Evolutionary conservation across 1,284 basidiomycete species (phyloP).

Genomic region (Austropuccinia psidii): DNA sequence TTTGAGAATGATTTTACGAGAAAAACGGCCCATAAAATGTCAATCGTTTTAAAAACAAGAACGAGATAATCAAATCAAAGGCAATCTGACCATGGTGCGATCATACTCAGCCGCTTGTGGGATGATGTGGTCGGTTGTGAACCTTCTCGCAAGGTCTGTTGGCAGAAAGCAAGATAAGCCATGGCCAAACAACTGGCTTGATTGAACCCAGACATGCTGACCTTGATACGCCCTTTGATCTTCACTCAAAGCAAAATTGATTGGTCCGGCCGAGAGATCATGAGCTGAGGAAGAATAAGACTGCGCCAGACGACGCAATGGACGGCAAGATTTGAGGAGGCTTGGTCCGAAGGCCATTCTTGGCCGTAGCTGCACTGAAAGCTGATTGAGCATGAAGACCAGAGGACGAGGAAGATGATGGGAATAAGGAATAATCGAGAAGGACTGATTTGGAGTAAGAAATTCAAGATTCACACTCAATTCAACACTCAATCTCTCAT

Average conservation of each 20-base stretch:
- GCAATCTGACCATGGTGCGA: conserved; percentile 48
- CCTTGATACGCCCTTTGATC: conserved; percentile 37
- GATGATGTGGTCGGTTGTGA: conserved; percentile 52
- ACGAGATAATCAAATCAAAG: background rate
- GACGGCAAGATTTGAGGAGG: too few species aligned
- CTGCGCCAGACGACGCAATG: too few species aligned
- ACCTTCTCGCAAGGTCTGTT: conserved; percentile 52
- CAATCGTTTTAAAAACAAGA: background rate
- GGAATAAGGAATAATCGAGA: too few species aligned
- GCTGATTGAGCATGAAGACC: too few species aligned
- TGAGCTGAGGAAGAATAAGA: conserved; percentile 2
- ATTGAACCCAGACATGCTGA: background rate
- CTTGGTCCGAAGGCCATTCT: too few species aligned
- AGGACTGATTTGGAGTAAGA: too few species aligned
- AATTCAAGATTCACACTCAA: too few species aligned
- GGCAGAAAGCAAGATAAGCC: background rate
- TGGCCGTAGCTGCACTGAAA: too few species aligned
- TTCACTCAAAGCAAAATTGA: conserved; percentile 26
- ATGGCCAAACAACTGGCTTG: background rate
- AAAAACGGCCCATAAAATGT: background rate
- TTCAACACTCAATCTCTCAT: too few species aligned
- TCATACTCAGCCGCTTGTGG: conserved; percentile 53
- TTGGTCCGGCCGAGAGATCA: conserved; percentile 14
- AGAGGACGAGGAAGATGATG: too few species aligned
- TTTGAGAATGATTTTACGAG: conserved; percentile 33